Conservation (phyloP, 2,329 filamentous ascomycete genomes). For the Sporothrix brasiliensis region DNA sequence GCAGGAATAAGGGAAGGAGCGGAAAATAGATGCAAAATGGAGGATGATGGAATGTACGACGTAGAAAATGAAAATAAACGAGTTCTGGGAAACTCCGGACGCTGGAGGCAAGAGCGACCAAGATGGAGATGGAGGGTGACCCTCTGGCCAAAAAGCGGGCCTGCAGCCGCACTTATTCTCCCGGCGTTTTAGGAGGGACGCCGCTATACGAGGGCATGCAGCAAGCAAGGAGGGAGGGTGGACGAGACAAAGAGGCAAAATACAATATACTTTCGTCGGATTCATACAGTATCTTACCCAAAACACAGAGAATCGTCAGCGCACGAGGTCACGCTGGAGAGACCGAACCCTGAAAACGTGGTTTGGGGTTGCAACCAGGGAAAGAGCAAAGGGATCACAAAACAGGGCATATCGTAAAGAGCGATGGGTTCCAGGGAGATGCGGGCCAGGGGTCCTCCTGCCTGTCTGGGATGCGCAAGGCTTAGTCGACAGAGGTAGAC, state of each 20-base stretch:
- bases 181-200: constrained; percentile 28
- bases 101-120: constrained; percentile 17
- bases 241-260: constrained; percentile 15
- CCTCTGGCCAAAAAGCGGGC: constrained; percentile 24
- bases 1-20: not conserved
- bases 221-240: constrained; percentile 8
- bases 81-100: constrained; percentile 1
- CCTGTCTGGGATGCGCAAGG: constrained; percentile 25
- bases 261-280: not conserved
- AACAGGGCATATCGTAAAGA: not conserved
- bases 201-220: constrained; percentile 28
- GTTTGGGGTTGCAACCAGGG: constrained; percentile 18
- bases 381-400: constrained; percentile 3
- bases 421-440: constrained; percentile 20
- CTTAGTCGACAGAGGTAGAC: constrained; percentile 9
- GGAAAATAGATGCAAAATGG: not conserved
- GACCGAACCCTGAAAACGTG: not conserved
- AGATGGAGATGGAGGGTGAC: constrained; percentile 1
- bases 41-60: not conserved
- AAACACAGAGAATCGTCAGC: not conserved
- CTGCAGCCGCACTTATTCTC: constrained; percentile 31
- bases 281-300: too few species aligned
- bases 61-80: constrained; percentile 5
- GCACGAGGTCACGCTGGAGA: not conserved
- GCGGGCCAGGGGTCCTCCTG: constrained; percentile 22